These are phyloP conservation scores for Heliosperma pusillum DNA, from an alignment of 148 eudicot species.

Conservation along the genomic window DNA sequence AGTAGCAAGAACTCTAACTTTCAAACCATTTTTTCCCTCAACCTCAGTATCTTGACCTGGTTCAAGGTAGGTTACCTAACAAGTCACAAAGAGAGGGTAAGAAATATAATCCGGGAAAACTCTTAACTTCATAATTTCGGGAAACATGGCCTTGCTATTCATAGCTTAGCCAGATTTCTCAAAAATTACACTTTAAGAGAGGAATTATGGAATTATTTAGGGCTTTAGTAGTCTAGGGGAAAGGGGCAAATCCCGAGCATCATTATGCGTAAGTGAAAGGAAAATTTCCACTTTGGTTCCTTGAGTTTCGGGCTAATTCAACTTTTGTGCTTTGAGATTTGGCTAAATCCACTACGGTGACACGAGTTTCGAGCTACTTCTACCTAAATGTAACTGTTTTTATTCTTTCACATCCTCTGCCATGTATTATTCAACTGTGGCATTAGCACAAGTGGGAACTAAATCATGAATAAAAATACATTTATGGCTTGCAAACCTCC, in stretches of 20 bases:
- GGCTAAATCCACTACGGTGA: no score
- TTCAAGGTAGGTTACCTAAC: slow-evolving; percentile 74
- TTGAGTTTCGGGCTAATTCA: background rate
- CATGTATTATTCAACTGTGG: no score
- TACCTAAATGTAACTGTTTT: no score
- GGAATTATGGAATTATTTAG: background rate
- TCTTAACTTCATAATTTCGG: background rate
- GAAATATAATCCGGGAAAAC: background rate
- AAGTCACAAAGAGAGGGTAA: background rate
- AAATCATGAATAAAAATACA: no score
- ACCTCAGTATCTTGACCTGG: slow-evolving; percentile 76
- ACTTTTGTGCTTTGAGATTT: no score
- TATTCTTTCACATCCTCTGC: no score
- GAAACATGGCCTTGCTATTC: background rate
- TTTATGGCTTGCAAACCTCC: no score
- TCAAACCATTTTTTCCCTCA: slow-evolving; percentile 50
- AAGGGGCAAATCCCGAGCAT: background rate
- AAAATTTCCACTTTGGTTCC: no score
- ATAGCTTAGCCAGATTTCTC: background rate
- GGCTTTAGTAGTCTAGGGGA: background rate
- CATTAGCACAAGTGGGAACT: no score
- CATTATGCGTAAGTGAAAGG: background rate
- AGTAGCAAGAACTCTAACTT: slow-evolving; percentile 60
- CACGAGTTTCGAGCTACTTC: no score
- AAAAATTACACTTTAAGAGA: background rate